Percentiles rank a stretch among this genome's conserved stretches.
Conservation (phyloP, 805 yeast species). For the Kuraishia cidri region DNA sequence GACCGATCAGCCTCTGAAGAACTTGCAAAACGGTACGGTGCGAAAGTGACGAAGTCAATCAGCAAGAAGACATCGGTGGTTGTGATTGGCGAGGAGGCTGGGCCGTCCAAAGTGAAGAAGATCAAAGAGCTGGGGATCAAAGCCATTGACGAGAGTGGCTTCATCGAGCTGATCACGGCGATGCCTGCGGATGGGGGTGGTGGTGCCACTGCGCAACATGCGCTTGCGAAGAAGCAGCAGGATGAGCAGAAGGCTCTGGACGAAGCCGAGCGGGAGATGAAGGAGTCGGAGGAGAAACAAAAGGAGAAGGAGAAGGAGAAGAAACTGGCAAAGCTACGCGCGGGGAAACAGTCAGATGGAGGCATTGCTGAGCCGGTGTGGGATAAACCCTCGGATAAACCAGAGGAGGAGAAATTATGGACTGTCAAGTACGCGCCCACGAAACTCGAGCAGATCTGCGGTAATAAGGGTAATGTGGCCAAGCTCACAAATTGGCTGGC, state of each 20-base stretch:
- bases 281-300: constrained; percentile 22
- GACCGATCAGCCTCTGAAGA: constrained; percentile 71
- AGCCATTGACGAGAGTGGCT: constrained; percentile 83
- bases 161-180: constrained; percentile 55
- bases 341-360: neutral
- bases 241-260: constrained; percentile 52
- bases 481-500: constrained; percentile 67
- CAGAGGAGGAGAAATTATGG: constrained; percentile 71
- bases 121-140: constrained; percentile 68
- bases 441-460: constrained; percentile 70
- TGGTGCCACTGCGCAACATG: constrained; percentile 70
- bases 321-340: constrained; percentile 13
- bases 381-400: constrained; percentile 23
- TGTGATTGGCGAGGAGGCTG: constrained; percentile 93
- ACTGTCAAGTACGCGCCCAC: constrained; percentile 90
- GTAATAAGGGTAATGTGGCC: constrained; percentile 71
- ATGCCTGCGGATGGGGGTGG: constrained; percentile 94
- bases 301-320: too few relatives aligned
- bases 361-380: neutral
- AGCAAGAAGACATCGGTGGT: constrained; percentile 82
- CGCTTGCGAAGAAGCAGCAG: constrained; percentile 56
- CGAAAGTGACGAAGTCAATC: constrained; percentile 78
- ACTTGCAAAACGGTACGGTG: constrained; percentile 82
- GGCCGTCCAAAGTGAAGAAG: constrained; percentile 85
- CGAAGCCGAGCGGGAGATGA: constrained; percentile 42